Evolutionary conservation across 2,329 filamentous ascomycete genomes (phyloP), one percentile per base, ranked within the genome.

Genomic region (Lachnellula willkommii): DNA sequence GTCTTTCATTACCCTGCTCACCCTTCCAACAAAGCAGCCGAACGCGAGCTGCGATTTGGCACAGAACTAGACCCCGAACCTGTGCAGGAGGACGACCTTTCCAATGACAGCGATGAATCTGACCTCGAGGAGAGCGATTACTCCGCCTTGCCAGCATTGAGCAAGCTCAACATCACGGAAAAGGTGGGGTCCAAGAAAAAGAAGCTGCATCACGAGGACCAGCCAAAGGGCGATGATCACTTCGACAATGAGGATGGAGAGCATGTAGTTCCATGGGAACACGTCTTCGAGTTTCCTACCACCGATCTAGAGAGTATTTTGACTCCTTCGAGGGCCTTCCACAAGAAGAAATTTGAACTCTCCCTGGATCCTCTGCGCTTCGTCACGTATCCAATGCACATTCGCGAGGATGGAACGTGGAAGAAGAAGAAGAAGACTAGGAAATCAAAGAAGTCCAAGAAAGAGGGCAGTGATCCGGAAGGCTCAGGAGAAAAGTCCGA

Each of bases 1-100:
- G 87, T 94, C 65, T 95, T 92, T 71, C 89, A 95, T 72, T 94
- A 94, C 67, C 90, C 90, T n/a, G 80, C 85, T 64, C 72, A 75
- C 66, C 71, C 77, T 61, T 71, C 75, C 55, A 70, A 70, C 36
- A 63, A 72, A 40, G 67, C 72, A 54, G 65, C 70, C 22, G 58
- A 65, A 35, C 51, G 60, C 12, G 57, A 60, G 43, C 54, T 57
- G 12, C 58, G 66, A 45, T 68, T 66, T 39, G 67, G 68, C 26
- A 70, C 70, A 28, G 65, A 72, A 56, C 56, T 72, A 40, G 59
- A 71, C 60, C 55, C 63, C 56, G 50, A 65, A 39, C 48, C 52
- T 20, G 59, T 58, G 47, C 57, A 55, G 14, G 39, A 50, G n/a
- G 58, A 60, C n/a, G 60, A 66, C n/a, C 56, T 66, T 62, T 71